Evolutionary conservation across 2,329 filamentous ascomycete genomes (phyloP).

Genomic region (Lasiodiplodia citricola): DNA sequence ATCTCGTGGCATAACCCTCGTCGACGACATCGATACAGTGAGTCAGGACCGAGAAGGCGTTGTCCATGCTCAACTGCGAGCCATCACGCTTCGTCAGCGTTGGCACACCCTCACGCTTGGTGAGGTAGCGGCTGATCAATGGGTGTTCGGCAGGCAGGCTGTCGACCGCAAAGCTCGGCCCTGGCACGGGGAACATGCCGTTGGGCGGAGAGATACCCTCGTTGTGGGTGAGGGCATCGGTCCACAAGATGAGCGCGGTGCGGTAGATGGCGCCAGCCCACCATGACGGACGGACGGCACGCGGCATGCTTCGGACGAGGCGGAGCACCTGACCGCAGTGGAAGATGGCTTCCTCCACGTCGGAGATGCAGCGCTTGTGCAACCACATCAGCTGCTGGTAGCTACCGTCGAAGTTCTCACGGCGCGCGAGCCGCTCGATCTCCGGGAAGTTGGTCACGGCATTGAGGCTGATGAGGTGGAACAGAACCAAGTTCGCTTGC

Average conservation of each 20-base stretch:
- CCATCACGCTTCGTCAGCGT: slow-evolving; percentile 58
- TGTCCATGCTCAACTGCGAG: slow-evolving; percentile 53
- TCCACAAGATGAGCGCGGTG: slow-evolving; percentile 67
- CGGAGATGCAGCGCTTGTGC: slow-evolving; percentile 67
- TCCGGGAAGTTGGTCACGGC: slow-evolving; percentile 70
- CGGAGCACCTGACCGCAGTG: slow-evolving; percentile 72
- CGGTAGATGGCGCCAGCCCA: slow-evolving; percentile 74
- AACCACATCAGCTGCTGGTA: slow-evolving; percentile 61
- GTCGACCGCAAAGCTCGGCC: slow-evolving; percentile 57
- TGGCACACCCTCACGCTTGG: slow-evolving; percentile 59
- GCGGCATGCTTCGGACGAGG: slow-evolving; percentile 64
- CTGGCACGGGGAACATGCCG: slow-evolving; percentile 45
- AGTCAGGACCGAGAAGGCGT: slow-evolving; percentile 55
- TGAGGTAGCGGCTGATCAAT: slow-evolving; percentile 57
- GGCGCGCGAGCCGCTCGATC: slow-evolving; percentile 69
- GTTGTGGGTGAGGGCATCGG: slow-evolving; percentile 62
- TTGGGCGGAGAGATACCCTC: slow-evolving; percentile 47
- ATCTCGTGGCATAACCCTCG: slow-evolving; percentile 57
- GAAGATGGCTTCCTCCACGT: slow-evolving; percentile 67
- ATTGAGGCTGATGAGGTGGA: slow-evolving; percentile 73
- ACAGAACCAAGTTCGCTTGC: slow-evolving; percentile 70
- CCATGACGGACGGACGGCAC: slow-evolving; percentile 68
- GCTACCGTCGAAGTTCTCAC: slow-evolving; percentile 62
- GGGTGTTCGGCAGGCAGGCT: slow-evolving; percentile 57
- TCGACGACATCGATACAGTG: slow-evolving; percentile 61